Base-by-base conservation (phyloP, 2,329 filamentous ascomycete genomes). In the Xylariaceae sp. region DNA sequence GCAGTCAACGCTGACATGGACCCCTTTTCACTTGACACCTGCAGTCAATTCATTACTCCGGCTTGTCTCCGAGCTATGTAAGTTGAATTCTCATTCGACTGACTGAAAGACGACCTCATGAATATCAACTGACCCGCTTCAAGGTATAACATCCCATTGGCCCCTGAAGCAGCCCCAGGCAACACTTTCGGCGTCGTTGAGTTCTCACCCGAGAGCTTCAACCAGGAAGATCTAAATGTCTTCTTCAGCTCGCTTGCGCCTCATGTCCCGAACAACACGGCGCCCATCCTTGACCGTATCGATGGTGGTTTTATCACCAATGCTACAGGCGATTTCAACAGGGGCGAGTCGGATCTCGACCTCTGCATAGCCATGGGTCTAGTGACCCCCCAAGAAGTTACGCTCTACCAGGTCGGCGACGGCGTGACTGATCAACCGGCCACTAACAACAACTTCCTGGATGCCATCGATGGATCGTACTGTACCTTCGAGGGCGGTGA, bases 211-310 rank as follows among this genome's bases (percentile, higher is more conserved):
- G n/a, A 52, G 18, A 45, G 17, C 13, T 57, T 34, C 49, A 42
- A 44, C 10, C 55, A 57, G 37, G n/a, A 18, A 2, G 55, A 57
- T n/a, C 49, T 57, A 11, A 45, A 57, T 30, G n/a, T 18, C 5
- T 57, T 57, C 49, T 57, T 57, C 44, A 52, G 37, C 50, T 9
- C 23, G 8, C 44, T 48, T 23, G 15, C 45, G 37, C 37, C 37
- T 34, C 61, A 66, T 17, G 56, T 69, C 18, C 74, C 74, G 4
- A 61, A 69, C 1, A 72, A 72, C n/a, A 74, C 72, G 0, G 70
- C 70, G 42, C 74, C 74, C 1, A 69, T 69, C 17, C 68, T 72
- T n/a, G 64, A 72, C n/a, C 62, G 69, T 39, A 69, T 75, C 51
- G 73, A 76, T 51, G 74, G 74, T 4, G 74, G 70, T 10, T 64